Evolutionary conservation across 1,139 yeast species (phyloP).

Genomic region (Taphrina pruni): DNA sequence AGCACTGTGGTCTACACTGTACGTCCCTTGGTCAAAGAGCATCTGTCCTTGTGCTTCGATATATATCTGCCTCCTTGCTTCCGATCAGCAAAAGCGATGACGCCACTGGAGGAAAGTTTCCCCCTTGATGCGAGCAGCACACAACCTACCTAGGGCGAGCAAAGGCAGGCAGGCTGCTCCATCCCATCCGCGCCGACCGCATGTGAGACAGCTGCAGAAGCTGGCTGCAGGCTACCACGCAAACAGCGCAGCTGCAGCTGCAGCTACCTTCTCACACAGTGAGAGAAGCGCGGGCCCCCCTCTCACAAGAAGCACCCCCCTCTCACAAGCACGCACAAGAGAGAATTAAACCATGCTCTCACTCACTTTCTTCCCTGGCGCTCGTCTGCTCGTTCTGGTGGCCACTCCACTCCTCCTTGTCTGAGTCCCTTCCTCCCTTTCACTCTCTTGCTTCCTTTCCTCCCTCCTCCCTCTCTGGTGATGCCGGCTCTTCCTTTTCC

Average conservation of each 20-base stretch:
- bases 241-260: too few relatives aligned
- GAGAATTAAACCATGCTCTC: neutral
- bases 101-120: neutral
- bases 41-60: neutral
- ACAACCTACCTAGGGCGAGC: too few relatives aligned
- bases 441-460: neutral
- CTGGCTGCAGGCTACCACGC: too few relatives aligned
- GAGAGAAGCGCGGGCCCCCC: too few relatives aligned
- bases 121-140: neutral
- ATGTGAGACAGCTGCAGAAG: too few relatives aligned
- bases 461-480: neutral
- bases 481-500: slow-evolving; percentile 1
- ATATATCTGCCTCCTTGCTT: neutral
- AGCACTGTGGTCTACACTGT: too few relatives aligned
- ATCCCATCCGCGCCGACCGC: too few relatives aligned
- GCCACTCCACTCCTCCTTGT: slow-evolving; percentile 4
- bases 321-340: neutral
- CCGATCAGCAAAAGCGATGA: slow-evolving; percentile 4
- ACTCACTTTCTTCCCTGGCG: neutral
- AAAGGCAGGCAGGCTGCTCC: too few relatives aligned
- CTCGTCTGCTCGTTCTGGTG: neutral
- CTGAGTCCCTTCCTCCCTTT: neutral
- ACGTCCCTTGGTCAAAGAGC: too few relatives aligned
- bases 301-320: neutral
- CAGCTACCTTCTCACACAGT: too few relatives aligned